Base-by-base conservation (phyloP, 495 filamentous ascomycete species). In the Penicillium arizonense region DNA sequence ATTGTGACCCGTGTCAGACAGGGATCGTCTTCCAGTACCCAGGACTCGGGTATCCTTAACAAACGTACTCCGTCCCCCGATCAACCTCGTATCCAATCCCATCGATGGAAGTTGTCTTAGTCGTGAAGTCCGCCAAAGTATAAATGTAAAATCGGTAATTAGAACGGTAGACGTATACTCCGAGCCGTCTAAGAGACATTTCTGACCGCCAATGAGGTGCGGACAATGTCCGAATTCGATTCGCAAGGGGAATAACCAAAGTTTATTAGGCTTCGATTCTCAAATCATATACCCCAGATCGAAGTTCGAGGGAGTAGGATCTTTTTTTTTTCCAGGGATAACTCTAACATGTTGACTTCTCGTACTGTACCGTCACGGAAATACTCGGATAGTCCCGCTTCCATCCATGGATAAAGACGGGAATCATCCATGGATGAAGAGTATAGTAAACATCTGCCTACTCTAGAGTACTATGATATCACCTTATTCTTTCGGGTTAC, bases 21-120 rank as follows among this genome's bases (percentile, higher is more conserved):
- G 45, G 40, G 48, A 58, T 58, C 47, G 14, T 14, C 34, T 48
- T 24, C 57, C 50, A 47, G 35, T 43, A 54, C 50, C 60, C 16
- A 51, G 35, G 44, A 40, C 53, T 49, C 50, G 56, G 56, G 50
- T 48, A 47, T 45, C 40, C 38, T 49, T 54, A 55, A 36, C 11
- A 6, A 13, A 26, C 9, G 5, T 40, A 40, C 37, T 8, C 37
- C 37, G 26, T 49, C 41, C 34, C 11, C 2, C 1, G 16, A 45
- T 45, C 18, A 33, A 14, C n/a, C 14, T 16, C 10, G 33, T 8
- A 6, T 24, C 30, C 40, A 46, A 21, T 44, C 18, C 36, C 5
- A 28, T 41, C 40, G 4, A 34, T 46, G 12, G 23, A 33, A 34
- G n/a, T 30, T 2, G 28, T 18, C 38, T 20, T 32, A 12, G 28